Evolutionary conservation across 2,329 filamentous ascomycete species (phyloP), one percentile per base, ranked within the genome.

Genomic region (Bipolaris oryzae): DNA sequence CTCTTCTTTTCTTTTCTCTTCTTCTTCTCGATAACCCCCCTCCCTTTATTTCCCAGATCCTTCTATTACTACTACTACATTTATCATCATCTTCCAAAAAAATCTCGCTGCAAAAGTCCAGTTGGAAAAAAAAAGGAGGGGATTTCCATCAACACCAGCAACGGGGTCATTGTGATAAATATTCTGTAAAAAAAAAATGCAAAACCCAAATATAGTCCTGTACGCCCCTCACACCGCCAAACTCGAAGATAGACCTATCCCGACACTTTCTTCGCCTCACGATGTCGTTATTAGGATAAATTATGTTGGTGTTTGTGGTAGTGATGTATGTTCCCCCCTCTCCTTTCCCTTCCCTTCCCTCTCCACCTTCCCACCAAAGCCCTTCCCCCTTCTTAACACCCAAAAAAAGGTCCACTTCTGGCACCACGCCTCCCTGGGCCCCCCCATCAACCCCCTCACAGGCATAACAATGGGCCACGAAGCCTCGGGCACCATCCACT

Each of bases 361-460:
- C 23, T 7, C 23, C 25, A 25, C 7, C 11, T 10, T 25, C 21
- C 31, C 31, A 10, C 16, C n/a, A 34, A 41, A 21, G 3, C n/a
- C 21, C 13, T 15, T 7, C 28, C 47, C 45, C n/a, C 21, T 5
- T 21, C 5, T 5, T 21, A 23, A 37, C 21, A 4, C 4, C 25
- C 20, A 73, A n/a, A n/a, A n/a, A n/a, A n/a, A n/a, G 69, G 89
- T 97, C 50, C 94, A 97, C 80, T 97, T 97, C 82, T 97, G 93
- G 94, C 90, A 95, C 74, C 89, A 89, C 43, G 94, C 94, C 67
- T 90, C 90, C 80, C 97, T 98, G 74, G 93, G 93, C 15, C 92
- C 92, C 63, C 95, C 44, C 18, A 50, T 71, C 96, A 91, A 88
- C 96, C 67, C 93, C 94, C 34, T 83, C 84, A 64, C 89, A 83